Evolutionary conservation across 1,139 yeast genomes (phyloP), one percentile per base, ranked within the genome.

Genomic region (Arxiozyma bovina): DNA sequence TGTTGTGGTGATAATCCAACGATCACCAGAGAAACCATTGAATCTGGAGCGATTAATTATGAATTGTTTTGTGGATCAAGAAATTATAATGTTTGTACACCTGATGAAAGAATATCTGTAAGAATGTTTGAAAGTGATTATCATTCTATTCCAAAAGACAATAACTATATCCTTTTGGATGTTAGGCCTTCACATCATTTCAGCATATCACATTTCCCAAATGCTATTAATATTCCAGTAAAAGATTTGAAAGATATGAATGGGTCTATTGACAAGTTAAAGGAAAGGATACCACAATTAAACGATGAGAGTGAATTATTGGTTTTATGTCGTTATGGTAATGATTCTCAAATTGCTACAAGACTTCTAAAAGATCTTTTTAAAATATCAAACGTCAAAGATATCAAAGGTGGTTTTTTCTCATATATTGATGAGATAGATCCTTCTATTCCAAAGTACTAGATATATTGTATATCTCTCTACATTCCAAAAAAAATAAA

Each of bases 311-410:
- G 64, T 40, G 68, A 67, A 49, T 60, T 68, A 4, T 54, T 68
- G 9, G 67, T 69, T 5, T 74, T 91, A 18, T 93, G 99, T 69
- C 77, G 98, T 44, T 83, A 76, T 66, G 99, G 99, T 6, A 90
- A 89, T 67, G 98, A 93, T 67, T 91, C 98, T 0, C 93, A 88
- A 63, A 70, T 82, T 21, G 96, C 96, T 0, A 82, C 87, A 0
- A 71, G 75, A 57, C 71, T 76, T 50, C 69, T 93, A 50, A 73
- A 76, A 50, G 81, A 78, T 17, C 71, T 74, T 4, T 72, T 79
- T 54, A 81, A 82, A 0, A 70, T 77, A 25, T 55, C 65, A 0
- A 72, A 80, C 18, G 89, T 80, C 0, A 76, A 73, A 55, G 97
- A 93, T 66, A 74, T 93, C 6, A 73, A 69, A 17, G 98, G 98